Evolutionary conservation across 2,329 filamentous ascomycete species (phyloP).

Genomic region (Coniochaeta sp.): DNA sequence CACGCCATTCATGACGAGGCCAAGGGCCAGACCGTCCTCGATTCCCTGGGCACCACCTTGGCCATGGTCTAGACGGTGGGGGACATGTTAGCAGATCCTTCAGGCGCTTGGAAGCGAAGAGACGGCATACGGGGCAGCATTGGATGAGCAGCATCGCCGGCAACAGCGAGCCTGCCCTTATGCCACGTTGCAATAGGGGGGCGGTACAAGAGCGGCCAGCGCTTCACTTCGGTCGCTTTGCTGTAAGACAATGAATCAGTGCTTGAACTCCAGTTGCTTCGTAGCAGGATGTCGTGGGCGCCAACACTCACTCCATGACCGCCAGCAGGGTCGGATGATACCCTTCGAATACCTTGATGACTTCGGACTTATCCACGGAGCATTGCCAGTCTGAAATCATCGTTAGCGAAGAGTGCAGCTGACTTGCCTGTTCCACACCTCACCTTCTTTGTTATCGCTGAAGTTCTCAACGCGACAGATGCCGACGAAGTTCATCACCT

Average conservation of each 20-base stretch:
- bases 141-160: conserved; percentile 1
- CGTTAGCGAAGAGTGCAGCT: not conserved
- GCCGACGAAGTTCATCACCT: conserved; percentile 1
- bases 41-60: conserved; percentile 1
- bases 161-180: conserved; percentile 6
- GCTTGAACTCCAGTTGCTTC: not conserved
- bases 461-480: not conserved
- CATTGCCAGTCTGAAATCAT: not conserved
- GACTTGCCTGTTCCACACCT: not conserved
- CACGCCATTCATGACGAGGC: not conserved
- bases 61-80: not conserved
- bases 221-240: conserved; percentile 21
- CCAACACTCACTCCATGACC: conserved; percentile 2
- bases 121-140: conserved; percentile 1
- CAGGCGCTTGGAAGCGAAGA: not conserved
- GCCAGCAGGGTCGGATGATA: conserved; percentile 7
- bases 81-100: not conserved
- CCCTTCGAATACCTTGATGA: conserved; percentile 4
- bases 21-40: not conserved
- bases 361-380: conserved; percentile 7
- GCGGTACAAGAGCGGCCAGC: conserved; percentile 20
- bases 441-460: conserved; percentile 1
- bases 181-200: conserved; percentile 20
- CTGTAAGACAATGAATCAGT: conserved; percentile 3
- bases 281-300: not conserved